Evolutionary conservation across 2,329 filamentous ascomycete species (phyloP).

Genomic region (Diplodia corticola): DNA sequence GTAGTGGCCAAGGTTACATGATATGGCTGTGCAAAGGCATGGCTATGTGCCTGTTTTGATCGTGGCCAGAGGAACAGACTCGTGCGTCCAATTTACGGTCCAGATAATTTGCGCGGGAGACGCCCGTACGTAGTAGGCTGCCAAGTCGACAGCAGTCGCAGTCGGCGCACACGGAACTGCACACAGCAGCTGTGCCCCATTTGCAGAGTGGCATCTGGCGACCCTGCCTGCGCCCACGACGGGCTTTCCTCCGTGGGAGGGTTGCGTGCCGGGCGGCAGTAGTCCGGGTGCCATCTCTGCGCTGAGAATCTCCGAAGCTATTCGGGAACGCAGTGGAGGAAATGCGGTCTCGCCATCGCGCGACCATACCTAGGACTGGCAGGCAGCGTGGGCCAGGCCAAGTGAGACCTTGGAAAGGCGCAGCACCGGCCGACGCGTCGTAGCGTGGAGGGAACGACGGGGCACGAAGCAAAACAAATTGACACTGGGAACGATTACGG

Average conservation of each 20-base stretch:
- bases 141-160: background rate
- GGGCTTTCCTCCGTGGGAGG: constrained; percentile 1
- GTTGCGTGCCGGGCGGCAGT: background rate
- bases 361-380: background rate
- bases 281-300: background rate
- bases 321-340: background rate
- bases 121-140: background rate
- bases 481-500: background rate
- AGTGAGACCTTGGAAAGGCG: constrained; percentile 10
- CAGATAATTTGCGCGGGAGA: constrained; percentile 12
- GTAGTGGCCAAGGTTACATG: background rate
- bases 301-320: constrained; percentile 8
- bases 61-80: constrained; percentile 5
- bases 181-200: constrained; percentile 5
- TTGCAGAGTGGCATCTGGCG: background rate
- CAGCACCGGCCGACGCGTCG: constrained; percentile 8
- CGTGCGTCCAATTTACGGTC: constrained; percentile 11
- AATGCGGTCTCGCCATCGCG: constrained; percentile 3
- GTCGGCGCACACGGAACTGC: background rate
- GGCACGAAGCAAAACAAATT: constrained; percentile 2
- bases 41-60: constrained; percentile 1
- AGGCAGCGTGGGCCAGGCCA: background rate
- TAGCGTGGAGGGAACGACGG: constrained; percentile 2
- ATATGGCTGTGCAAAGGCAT: background rate
- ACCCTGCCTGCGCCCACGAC: constrained; percentile 7